Base-by-base conservation (phyloP, 305 asterid species). In the Plantago lanceolata region DNA sequence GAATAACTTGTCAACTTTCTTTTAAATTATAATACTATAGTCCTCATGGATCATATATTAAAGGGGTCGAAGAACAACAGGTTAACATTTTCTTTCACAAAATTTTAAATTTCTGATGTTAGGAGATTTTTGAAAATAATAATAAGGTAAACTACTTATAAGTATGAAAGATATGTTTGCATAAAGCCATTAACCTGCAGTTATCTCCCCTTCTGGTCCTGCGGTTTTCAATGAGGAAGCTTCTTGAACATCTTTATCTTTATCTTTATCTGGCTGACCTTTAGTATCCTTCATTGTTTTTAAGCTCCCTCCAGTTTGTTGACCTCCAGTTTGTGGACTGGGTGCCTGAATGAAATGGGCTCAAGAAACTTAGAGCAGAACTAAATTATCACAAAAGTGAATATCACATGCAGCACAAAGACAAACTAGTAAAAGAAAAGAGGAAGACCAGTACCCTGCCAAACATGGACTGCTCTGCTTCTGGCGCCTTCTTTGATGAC, bases 131-230 rank as follows among this genome's bases (percentile, higher is more conserved):
- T 26, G 21, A 33, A 8, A 29, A 21, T 20, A 18, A 13, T 17
- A 24, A 9, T 2, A 65, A 50, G 66, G 35, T 48, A 63, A 68
- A 24, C 55, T 53, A 64, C 45, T 59, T 13, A 59, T 69, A 24
- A 24, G 19, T 64, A 53, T 45, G 55, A 67, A 47, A 44, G 37
- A 62, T 51, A 40, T 68, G 60, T 69, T 63, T 7, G 72, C 62
- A 55, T 37, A 57, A 72, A 93, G 96, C 94, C 59, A 55, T 37
- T 55, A 71, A 93, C 99, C 97, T 79, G 99, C 99, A 69, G 95
- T 79, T 69, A 93, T 85, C 76, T 93, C 99, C 76, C 97, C 97
- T 59, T 85, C 99, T 49, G 97, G 82, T 49, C 98, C 98, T 28
- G 95, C 95, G 57, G 82, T 82, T 76, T 90, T 93, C 81, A 93